These are phyloP conservation scores for Populus deltoides DNA, from an alignment of 345 rosid species.

Conservation along the genomic window DNA sequence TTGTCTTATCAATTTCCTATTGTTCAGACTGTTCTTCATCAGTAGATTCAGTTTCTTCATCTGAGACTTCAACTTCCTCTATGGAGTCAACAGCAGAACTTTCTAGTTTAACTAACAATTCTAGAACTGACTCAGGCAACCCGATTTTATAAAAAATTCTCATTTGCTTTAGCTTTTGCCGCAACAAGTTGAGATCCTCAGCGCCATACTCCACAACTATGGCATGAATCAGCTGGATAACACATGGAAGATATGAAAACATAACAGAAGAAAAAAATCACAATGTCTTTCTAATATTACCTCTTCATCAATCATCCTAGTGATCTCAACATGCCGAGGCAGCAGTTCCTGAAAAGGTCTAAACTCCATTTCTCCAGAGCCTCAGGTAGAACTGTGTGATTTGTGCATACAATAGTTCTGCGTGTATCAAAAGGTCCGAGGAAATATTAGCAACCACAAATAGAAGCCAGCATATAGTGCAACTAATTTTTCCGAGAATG, in stretches of 20 bases:
- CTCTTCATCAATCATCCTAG: slow-evolving; percentile 46
- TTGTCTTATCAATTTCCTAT: slow-evolving; percentile 9
- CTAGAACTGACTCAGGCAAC: slow-evolving; percentile 35
- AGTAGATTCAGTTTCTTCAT: slow-evolving; percentile 16
- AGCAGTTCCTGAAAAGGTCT: slow-evolving; percentile 49
- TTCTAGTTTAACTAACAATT: slow-evolving; percentile 25
- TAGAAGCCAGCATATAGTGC: background rate
- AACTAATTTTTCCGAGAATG: too few species aligned
- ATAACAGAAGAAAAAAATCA: background rate
- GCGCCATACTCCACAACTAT: slow-evolving; percentile 39
- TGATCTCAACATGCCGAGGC: slow-evolving; percentile 53
- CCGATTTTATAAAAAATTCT: slow-evolving; percentile 48
- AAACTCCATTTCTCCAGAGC: slow-evolving; percentile 57
- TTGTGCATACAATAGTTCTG: slow-evolving; percentile 54
- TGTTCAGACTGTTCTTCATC: slow-evolving; percentile 26
- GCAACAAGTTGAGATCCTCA: slow-evolving; percentile 39
- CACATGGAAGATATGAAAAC: background rate
- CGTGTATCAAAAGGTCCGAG: background rate
- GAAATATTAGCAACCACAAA: background rate
- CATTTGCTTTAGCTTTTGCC: slow-evolving; percentile 44
- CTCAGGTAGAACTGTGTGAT: slow-evolving; percentile 53
- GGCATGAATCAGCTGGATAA: slow-evolving; percentile 37
- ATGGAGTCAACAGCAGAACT: slow-evolving; percentile 14
- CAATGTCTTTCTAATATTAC: slow-evolving; percentile 7
- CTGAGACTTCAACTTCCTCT: slow-evolving; percentile 22